Evolutionary conservation across 2,329 filamentous ascomycete species (phyloP), one percentile per base, ranked within the genome.

Genomic region (Arthrobotrys pseudoclavata): DNA sequence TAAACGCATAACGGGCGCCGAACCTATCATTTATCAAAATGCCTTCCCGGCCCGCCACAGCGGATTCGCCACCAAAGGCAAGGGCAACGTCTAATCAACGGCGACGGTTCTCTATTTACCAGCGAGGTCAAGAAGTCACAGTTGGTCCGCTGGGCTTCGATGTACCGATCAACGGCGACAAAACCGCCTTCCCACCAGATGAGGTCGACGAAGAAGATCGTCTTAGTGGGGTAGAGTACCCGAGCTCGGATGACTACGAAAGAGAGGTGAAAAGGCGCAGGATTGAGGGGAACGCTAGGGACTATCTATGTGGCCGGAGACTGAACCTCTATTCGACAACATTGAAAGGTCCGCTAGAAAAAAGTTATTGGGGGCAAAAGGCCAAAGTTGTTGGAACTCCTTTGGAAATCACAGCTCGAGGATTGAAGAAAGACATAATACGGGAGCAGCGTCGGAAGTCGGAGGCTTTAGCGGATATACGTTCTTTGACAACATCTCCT

Each of bases 151-250:
- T 77, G 1, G 74, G 74, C 9, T 68, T 67, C 22, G 74, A 77
- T 42, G 67, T 77, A 9, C 74, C 74, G 22, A 57, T 68, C 22
- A 37, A 52, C 10, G 24, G 31, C 12, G 74, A 77, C 55, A n/a
- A 31, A 15, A 55, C 74, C 22, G 74, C 67, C 18, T 77, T 77
- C 62, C 67, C 74, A 7, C 4, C 15, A 12, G 74, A 71, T 62
- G 29, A 70, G 52, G 62, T 77, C 13, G 74, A 77, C 15, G 67
- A 67, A 15, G 74, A 67, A 42, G 67, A 77, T 26, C 60, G 50
- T n/a, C 48, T 77, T 18, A 77, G 74, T 64, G 74, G 70, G 52
- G 67, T 77, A 4, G 74, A 77, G 13, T 77, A 77, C 47, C 60
- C 74, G 18, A 62, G 26, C 37, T 48, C 67, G 9, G 74, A 57